Base-by-base conservation (phyloP, 495 filamentous ascomycete genomes). In the Podospora sp. region DNA sequence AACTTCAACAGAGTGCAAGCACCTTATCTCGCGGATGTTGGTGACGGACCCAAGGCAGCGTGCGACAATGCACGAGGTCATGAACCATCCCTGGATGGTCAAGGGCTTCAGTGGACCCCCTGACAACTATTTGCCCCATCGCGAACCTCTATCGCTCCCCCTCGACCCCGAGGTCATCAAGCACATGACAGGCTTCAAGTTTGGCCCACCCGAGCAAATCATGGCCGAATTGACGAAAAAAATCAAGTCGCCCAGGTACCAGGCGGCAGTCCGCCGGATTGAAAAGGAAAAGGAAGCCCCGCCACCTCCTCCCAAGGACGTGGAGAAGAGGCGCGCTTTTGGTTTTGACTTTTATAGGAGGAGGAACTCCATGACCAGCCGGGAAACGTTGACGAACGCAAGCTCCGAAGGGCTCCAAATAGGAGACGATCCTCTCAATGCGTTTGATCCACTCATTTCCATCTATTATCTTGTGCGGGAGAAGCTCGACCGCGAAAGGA, bases 141-240 rank as follows among this genome's bases (percentile, higher is more conserved):
- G 95, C 29, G 94, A 97, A 69, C 93, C 95, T 35, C 74, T 99
- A 27, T 86, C 90, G 52, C 81, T 97, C 26, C 93, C 96, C 1
- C 81, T 99, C 25, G 94, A 99, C 75, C 82, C 86, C 0, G 87
- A 89, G 52, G 89, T 97, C 16, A 87, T 98, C 62, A 82, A 91
- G 64, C 93, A 92, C 68, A 99, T 99, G 95, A 96, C 91, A 2
- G 95, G 95, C 16, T 99, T 99, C 77, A 96, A 99, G 77, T 99
- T 99, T 77, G 95, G 95, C 1, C 80, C 91, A 0, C 82, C 92
- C 9, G 94, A 97, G 8, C 85, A 88, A 27, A 97, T 99, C 72
- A 86, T 84, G 36, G 77, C 85, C 5, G 91, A 97, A 72, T 83
- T 99, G 51, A 92, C 90, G 2, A 93, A 90, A 72, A 84, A 92